phyloP scores from a whole-genome alignment of 345 rosid genomes.

The Pseudoturritis turrita region DNA sequence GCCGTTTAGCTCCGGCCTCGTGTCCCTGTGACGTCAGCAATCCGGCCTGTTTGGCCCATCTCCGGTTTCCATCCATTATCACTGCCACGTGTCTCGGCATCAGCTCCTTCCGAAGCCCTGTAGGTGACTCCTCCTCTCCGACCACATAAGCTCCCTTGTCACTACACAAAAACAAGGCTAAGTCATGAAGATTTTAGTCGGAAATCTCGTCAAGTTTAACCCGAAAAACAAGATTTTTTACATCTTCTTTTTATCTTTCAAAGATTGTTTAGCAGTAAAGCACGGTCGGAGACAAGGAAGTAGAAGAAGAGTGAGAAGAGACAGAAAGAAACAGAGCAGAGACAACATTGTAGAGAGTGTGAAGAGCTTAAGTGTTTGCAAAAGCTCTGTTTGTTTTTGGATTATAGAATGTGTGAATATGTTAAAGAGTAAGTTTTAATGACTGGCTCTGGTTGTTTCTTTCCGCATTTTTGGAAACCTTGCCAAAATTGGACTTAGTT shows the following conservation, averaged over 20 bases:
- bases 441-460: background rate
- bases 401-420: background rate
- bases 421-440: background rate
- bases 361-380: background rate
- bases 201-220: background rate
- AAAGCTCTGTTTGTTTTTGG: background rate
- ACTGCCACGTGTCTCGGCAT: slow-evolving; percentile 79
- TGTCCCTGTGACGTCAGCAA: slow-evolving; percentile 48
- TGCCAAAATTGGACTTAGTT: background rate
- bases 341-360: background rate
- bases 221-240: background rate
- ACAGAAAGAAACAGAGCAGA: background rate
- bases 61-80: slow-evolving; percentile 74
- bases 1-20: slow-evolving; percentile 52
- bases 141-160: background rate
- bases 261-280: background rate
- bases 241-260: background rate
- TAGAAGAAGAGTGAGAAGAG: slow-evolving; percentile 1
- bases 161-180: slow-evolving; percentile 5
- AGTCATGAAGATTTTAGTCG: background rate
- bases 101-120: slow-evolving; percentile 26
- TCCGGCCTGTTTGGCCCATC: slow-evolving; percentile 65
- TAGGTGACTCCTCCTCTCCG: slow-evolving; percentile 21
- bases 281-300: background rate
- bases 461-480: background rate